These are phyloP conservation scores for Beta lomatogona DNA, from an alignment of 179 eudicot genomes.

Conservation along the genomic window DNA sequence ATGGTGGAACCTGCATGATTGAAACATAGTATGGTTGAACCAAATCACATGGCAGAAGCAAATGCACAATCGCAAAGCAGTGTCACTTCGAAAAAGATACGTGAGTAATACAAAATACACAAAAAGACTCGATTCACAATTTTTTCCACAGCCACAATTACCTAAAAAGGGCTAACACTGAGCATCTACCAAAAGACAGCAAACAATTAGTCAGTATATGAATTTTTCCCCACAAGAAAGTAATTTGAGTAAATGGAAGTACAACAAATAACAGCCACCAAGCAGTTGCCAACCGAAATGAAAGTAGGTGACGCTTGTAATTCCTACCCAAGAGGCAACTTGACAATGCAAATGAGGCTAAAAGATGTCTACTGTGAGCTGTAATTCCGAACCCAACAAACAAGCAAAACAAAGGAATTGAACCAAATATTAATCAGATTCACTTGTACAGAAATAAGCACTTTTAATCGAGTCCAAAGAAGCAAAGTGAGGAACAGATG, in stretches of 20 bases:
- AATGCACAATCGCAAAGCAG: too few relatives aligned
- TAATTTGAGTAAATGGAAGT: not conserved
- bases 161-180: not conserved
- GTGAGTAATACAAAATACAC: not conserved
- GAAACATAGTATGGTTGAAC: not conserved
- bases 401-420: not conserved
- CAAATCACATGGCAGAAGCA: not conserved
- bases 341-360: not conserved
- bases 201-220: not conserved
- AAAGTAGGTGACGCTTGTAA: not conserved
- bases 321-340: not conserved
- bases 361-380: not conserved
- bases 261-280: not conserved
- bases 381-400: not conserved
- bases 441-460: not conserved
- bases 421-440: not conserved
- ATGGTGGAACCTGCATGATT: not conserved
- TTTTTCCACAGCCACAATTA: not conserved
- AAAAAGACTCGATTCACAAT: not conserved
- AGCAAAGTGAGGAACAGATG: not conserved
- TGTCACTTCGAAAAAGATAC: not conserved
- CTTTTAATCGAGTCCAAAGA: not conserved
- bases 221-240: not conserved
- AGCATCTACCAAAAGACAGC: not conserved
- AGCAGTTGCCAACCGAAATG: not conserved